These are phyloP conservation scores for Colletotrichum tropicicola DNA, from an alignment of 2,329 filamentous ascomycete species.

Conservation along the genomic window DNA sequence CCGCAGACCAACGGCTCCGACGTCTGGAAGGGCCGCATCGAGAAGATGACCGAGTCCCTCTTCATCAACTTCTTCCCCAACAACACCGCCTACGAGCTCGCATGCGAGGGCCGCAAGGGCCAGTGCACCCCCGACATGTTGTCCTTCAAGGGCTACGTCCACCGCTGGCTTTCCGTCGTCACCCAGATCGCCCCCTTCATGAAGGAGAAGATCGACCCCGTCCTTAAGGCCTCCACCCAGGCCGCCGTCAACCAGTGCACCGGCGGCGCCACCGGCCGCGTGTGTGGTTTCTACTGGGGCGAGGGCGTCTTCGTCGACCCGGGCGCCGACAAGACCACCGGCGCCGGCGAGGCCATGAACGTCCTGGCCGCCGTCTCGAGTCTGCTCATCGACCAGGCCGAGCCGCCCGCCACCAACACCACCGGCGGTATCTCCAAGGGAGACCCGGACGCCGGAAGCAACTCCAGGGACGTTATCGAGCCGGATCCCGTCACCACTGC, in stretches of 20 bases:
- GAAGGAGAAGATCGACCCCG: conserved; percentile 61
- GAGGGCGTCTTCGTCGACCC: conserved; percentile 52
- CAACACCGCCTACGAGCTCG: conserved; percentile 70
- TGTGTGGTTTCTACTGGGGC: conserved; percentile 73
- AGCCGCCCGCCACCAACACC: conserved; percentile 51
- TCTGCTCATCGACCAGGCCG: conserved; percentile 52
- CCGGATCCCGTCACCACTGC: conserved; percentile 48
- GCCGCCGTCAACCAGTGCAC: conserved; percentile 71
- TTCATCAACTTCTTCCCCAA: conserved; percentile 63
- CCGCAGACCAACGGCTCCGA: conserved; percentile 58
- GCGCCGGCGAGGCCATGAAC: conserved; percentile 68
- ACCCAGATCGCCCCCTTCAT: conserved; percentile 71
- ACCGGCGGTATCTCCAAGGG: conserved; percentile 61
- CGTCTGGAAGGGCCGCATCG: conserved; percentile 64
- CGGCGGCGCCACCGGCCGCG: conserved; percentile 63
- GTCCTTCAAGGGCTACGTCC: conserved; percentile 76
- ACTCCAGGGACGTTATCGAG: conserved; percentile 40
- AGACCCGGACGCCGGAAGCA: conserved; percentile 48
- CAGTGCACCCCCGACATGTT: conserved; percentile 77
- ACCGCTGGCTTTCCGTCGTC: conserved; percentile 70
- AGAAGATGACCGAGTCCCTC: conserved; percentile 62
- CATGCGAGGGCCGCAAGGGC: conserved; percentile 66
- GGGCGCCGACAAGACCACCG: conserved; percentile 61
- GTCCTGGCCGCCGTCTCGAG: conserved; percentile 63
- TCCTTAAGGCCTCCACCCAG: conserved; percentile 64